Evolutionary conservation across 257 asterid genomes (phyloP), one percentile per base, ranked within the genome.

Genomic region (Penstemon newberryi): DNA sequence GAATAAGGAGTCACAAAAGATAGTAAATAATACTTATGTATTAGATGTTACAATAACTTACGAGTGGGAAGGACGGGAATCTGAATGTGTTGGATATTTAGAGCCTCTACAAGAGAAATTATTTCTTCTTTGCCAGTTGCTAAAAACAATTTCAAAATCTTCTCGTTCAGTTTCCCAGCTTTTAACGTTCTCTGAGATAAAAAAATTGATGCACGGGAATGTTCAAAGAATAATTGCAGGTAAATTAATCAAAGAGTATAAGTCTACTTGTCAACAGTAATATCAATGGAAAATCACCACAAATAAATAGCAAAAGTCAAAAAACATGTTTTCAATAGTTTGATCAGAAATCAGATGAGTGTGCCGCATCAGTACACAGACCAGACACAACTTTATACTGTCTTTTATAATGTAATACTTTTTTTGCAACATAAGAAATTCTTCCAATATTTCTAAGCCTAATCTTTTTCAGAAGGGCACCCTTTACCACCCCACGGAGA

Each of bases 141-240:
- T 70, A 84, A 60, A 74, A 91, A 94, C 76, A 94, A 75, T 81
- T 85, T 91, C 88, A 94, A 69, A 72, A 91, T 82, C 88, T 69
- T 87, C 82, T 94, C 98, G 63, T 84, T 94, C 77, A 94, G 84
- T 79, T 94, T 94, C 67, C 98, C 99, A 74, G 98, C 96, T 74
- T 80, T 80, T 73, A 94, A 73, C 46, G 92, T 91, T 82, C 89
- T 86, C 99, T 94, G 88, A 64, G 58, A 72, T 59, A 15, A 54
- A 70, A 76, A 49, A 73, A 72, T 39, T 82, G 82, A 63, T 71
- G 67, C 25, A 83, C 73, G 56, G 83, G 82, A 80, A 85, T 71
- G 53, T 42, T 70, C 19, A 56, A 62, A 46, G 59, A 64, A 67
- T 53, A 46, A 56, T 40, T 52, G 7, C 49, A 64, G 49, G 66